Conservation (phyloP, 2,329 filamentous ascomycete species). For the Metarhizium rileyi region DNA sequence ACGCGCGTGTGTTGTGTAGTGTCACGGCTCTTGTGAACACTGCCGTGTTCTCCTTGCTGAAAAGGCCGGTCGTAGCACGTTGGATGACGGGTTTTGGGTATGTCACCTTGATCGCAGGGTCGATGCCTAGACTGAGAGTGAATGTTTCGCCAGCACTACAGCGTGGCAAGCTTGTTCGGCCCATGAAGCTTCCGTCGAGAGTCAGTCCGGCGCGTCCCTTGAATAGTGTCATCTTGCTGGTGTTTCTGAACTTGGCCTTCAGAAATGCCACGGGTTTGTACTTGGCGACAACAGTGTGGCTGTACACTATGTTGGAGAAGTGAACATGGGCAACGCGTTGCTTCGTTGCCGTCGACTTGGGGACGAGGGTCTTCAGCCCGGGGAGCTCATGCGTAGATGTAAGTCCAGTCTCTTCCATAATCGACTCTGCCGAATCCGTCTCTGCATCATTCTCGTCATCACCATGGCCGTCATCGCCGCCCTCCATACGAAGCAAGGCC, state of each 20-base stretch:
- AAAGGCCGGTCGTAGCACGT: slow-evolving; percentile 37
- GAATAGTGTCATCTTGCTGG: slow-evolving; percentile 40
- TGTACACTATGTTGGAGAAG: slow-evolving; percentile 38
- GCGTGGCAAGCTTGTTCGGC: slow-evolving; percentile 40
- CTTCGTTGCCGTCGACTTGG: slow-evolving; percentile 35
- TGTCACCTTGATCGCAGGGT: slow-evolving; percentile 40
- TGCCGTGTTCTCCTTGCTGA: slow-evolving; percentile 38
- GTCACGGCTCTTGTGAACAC: slow-evolving; percentile 36
- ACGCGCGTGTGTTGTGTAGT: slow-evolving; percentile 36
- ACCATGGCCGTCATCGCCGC: background rate
- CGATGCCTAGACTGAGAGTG: slow-evolving; percentile 43
- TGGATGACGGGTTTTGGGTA: slow-evolving; percentile 45
- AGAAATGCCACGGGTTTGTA: slow-evolving; percentile 46
- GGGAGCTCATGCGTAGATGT: slow-evolving; percentile 48
- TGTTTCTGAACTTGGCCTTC: slow-evolving; percentile 42
- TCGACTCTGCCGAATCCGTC: slow-evolving; percentile 24
- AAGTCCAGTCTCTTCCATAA: slow-evolving; percentile 44
- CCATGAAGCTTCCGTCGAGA: slow-evolving; percentile 48
- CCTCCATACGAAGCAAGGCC: background rate
- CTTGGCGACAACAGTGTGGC: slow-evolving; percentile 46
- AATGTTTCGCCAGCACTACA: slow-evolving; percentile 43
- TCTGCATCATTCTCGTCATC: slow-evolving; percentile 1
- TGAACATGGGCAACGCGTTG: slow-evolving; percentile 44
- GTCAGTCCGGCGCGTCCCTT: slow-evolving; percentile 42
- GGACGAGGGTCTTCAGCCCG: slow-evolving; percentile 39